Base-by-base conservation (phyloP, 371 early-diverging fungal species). In the Rhizopus sp. region DNA sequence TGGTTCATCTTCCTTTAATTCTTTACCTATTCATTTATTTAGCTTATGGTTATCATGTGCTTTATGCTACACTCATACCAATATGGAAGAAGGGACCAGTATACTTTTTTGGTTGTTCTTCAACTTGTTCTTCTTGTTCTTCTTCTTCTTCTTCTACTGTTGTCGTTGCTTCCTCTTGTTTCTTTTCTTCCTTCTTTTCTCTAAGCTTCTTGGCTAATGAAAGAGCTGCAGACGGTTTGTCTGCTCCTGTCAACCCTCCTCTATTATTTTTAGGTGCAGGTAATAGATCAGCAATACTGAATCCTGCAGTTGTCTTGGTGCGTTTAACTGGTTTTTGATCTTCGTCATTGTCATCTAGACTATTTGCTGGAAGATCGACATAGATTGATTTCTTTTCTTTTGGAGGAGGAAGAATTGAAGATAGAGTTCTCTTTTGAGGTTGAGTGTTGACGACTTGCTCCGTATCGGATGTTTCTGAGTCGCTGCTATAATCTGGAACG, bases 31-130 rank as follows among this genome's bases (percentile, higher is more conserved):
- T 23, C 5, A 46, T 3, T n/a, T 4, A 16, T 23, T 2, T 13
- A 37, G 7, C 5, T 7, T 10, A 37, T 37, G 13, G 7, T 0
- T 37, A 4, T 13, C 5, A 37, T 37, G 7, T 23, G 4, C 7
- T 38, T 16, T 4, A 16, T 48, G 2, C 31, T 29, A 3, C 30
- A 8, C 30, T 30, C 54, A 40, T 72, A 58, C 75, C 73, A 57
- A 75, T 41, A 23, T 50, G 62, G 38, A 73, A 73, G 38, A 75
- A 72, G 3, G 72, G 59, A 15, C 70, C 73, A 8, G 55, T 45
- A 59, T 64, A 45, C 9, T 53, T 41, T 33, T 40, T 51, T n/a
- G 57, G 44, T 40, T 32, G 47, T 16, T 63, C 58, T 1, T 69
- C 62, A n/a, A 69, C 59, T 30, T 58, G 60, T 13, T 31, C 9